Percentiles rank a stretch among this genome's conserved stretches.
Conservation (phyloP, 2,329 filamentous ascomycete genomes). For the Fusarium xyrophilum region DNA sequence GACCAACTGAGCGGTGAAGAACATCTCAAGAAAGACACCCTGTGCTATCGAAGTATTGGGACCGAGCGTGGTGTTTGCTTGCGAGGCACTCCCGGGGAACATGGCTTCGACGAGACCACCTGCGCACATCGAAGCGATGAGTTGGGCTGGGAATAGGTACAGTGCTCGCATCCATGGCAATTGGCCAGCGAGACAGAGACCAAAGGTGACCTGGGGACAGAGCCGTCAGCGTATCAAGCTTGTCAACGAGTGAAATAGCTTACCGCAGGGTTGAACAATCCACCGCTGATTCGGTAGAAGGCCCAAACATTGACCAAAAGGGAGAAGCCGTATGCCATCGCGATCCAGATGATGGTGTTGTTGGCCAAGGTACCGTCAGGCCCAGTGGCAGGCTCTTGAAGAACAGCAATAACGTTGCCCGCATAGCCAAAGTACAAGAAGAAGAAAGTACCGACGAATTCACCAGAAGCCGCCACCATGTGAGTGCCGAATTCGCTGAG, state of each 20-base stretch:
- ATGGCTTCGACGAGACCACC: conserved; percentile 62
- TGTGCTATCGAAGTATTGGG: conserved; percentile 57
- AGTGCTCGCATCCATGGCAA: conserved; percentile 28
- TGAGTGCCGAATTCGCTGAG: conserved; percentile 28
- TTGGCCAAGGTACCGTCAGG: conserved; percentile 15
- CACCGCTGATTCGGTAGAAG: conserved; percentile 59
- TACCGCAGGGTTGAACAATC: conserved; percentile 51
- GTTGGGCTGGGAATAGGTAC: conserved; percentile 60
- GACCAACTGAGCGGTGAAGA: conserved; percentile 65
- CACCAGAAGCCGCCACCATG: conserved; percentile 33
- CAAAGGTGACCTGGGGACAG: conserved; percentile 28
- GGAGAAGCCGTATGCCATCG: conserved; percentile 42
- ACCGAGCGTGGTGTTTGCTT: conserved; percentile 58
- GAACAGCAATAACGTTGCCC: conserved; percentile 31
- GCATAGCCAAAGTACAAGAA: conserved; percentile 39
- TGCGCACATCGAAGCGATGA: conserved; percentile 62
- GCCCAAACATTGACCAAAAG: conserved; percentile 61
- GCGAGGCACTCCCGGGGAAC: conserved; percentile 59
- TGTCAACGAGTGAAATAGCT: not conserved
- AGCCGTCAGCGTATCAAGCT: not conserved
- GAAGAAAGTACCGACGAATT: conserved; percentile 34
- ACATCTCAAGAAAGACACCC: conserved; percentile 69
- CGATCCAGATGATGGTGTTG: conserved; percentile 27
- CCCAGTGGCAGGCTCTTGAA: conserved; percentile 18
- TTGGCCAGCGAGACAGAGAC: conserved; percentile 29